Evolutionary conservation across 2,329 filamentous ascomycete species (phyloP), one percentile per base, ranked within the genome.

Genomic region (Xylariomycetidae sp.): DNA sequence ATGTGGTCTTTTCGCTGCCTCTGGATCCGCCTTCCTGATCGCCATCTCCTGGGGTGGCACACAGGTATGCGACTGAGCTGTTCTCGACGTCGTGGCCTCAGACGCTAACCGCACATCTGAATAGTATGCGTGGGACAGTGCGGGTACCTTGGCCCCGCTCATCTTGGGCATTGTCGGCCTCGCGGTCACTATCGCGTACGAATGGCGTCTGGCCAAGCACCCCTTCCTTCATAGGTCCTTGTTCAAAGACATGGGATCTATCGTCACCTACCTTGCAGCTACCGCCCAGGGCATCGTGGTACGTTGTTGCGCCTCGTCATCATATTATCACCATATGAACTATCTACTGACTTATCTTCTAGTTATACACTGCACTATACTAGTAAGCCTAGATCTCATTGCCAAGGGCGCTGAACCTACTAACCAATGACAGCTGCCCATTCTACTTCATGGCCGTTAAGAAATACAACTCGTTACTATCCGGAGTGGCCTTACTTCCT

Each of bases 11-110:
- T 64, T 74, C 44, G 65, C 66, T 2, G 55, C 50, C 2, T 62
- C 63, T 2, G 52, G 62, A 6, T 61, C 66, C 7, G 54, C 63
- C 5, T 59, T 73, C 12, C 62, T 74, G 6, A 51, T 72, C 4
- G 60, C 67, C 1, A 56, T 74, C 13, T 67, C 62, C 4, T 69
- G 62, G 52, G 70, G 62, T 3, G 70, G 70, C 3, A 41, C 41
- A 27, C 25, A 49, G 41, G 46, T 48, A n/a, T 17, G 14, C 16
- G 8, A 3, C 16, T 16, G 8, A 29, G 27, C 12, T 5, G 12
- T 22, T n/a, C n/a, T n/a, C n/a, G n/a, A 19, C 6, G n/a, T 16
- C 23, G 27, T 23, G 31, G 16, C 23, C 9, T 7, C n/a, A 30
- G 13, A 27, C 3, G 9, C n/a, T 19, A 12, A 17, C 19, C 22